Conservation (phyloP, 306 rosid genomes). For the Trifolium dubium region DNA sequence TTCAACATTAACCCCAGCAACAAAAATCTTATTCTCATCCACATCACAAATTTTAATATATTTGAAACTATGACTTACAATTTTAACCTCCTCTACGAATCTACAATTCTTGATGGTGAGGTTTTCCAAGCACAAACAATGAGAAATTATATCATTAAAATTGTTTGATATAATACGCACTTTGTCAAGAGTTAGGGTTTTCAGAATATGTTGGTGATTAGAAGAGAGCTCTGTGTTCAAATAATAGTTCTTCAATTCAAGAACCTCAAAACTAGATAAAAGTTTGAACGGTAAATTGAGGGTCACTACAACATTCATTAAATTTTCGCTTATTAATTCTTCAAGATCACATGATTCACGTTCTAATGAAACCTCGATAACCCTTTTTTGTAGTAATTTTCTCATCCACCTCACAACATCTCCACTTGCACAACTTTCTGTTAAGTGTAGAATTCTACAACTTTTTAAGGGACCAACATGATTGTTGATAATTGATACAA, state of each 20-base stretch:
- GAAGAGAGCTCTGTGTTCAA: neutral
- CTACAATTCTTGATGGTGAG: neutral
- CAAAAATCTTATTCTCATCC: neutral
- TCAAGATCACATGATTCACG: neutral
- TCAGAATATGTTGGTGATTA: neutral
- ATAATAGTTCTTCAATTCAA: neutral
- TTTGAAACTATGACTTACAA: neutral
- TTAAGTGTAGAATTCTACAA: neutral
- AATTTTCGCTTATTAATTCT: fast-evolving
- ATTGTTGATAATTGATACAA: neutral
- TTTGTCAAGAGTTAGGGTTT: neutral
- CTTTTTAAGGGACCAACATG: neutral
- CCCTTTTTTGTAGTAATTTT: neutral
- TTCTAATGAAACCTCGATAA: neutral
- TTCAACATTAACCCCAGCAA: neutral
- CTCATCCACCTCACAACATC: neutral
- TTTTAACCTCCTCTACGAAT: neutral
- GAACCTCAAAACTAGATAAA: neutral
- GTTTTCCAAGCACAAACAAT: neutral
- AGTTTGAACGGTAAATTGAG: neutral
- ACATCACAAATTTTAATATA: neutral
- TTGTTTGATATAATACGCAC: neutral
- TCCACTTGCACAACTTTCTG: neutral
- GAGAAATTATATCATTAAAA: neutral
- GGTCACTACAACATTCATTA: neutral